These are phyloP conservation scores for Phytophthora fragariaefolia DNA, from an alignment of 352 stramenopile genomes.

Conservation along the genomic window DNA sequence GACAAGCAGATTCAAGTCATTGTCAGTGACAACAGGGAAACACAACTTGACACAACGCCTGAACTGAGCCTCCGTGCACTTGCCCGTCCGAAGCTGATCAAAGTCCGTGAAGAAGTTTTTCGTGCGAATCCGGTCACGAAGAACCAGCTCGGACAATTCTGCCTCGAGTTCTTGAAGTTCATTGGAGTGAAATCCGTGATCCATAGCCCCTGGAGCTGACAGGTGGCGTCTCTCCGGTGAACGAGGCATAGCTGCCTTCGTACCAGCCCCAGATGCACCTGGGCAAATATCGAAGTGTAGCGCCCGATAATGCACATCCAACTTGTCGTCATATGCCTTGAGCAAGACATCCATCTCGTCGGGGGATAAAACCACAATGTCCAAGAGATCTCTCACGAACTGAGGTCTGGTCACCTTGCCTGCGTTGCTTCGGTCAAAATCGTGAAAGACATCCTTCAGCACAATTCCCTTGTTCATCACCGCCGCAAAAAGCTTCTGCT, in stretches of 20 bases:
- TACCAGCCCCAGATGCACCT: conserved; percentile 38
- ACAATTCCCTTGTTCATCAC: conserved; percentile 85
- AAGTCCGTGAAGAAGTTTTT: conserved; percentile 91
- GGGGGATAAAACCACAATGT: conserved; percentile 61
- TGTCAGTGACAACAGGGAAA: conserved; percentile 68
- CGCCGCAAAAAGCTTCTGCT: conserved; percentile 62
- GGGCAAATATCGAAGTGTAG: conserved; percentile 79
- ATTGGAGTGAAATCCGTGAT: conserved; percentile 20
- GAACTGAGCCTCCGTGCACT: conserved; percentile 83
- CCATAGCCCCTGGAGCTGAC: conserved; percentile 34
- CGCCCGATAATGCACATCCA: conserved; percentile 82
- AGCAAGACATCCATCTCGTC: conserved; percentile 65
- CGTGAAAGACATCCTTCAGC: conserved; percentile 88
- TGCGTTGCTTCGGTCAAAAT: conserved; percentile 86
- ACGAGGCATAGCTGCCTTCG: conserved; percentile 30
- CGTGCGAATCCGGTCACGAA: conserved; percentile 79
- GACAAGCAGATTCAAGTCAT: conserved; percentile 62
- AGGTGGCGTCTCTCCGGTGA: conserved; percentile 68
- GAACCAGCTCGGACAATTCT: conserved; percentile 58
- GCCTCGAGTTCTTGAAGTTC: conserved; percentile 62
- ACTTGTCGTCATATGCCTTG: conserved; percentile 73
- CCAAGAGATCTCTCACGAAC: conserved; percentile 75
- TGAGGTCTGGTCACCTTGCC: conserved; percentile 84
- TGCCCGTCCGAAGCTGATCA: conserved; percentile 74
- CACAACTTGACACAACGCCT: conserved; percentile 81